Evolutionary conservation across 371 early-diverging fungal genomes (phyloP).

Genomic region (Circinella minor): DNA sequence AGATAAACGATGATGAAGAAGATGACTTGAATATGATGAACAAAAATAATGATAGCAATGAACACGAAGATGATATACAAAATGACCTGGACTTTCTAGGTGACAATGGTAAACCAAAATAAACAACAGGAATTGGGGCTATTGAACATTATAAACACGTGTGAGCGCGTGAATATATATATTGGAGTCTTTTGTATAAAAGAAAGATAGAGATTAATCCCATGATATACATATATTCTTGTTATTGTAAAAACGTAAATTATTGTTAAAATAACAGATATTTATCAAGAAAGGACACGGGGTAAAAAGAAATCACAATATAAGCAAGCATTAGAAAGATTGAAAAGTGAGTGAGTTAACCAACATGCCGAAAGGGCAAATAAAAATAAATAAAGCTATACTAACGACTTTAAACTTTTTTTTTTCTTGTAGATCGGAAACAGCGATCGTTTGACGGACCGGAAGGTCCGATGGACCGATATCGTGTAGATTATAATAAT

Average conservation of each 20-base stretch:
- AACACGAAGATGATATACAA: slow-evolving; percentile 5
- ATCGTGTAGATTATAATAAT: slow-evolving; percentile 3
- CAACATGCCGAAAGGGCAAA: neutral
- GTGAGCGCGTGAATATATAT: slow-evolving; percentile 3
- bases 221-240: neutral
- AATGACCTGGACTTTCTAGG: slow-evolving; percentile 27
- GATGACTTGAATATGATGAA: neutral
- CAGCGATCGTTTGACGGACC: slow-evolving; percentile 15
- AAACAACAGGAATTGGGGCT: neutral
- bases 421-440: slow-evolving; percentile 16
- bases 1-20: neutral
- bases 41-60: neutral
- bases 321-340: slow-evolving; percentile 12
- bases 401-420: neutral
- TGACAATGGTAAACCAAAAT: slow-evolving; percentile 16
- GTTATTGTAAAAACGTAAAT: neutral
- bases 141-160: neutral
- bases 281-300: slow-evolving; percentile 24
- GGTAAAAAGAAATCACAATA: slow-evolving; percentile 20
- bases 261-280: slow-evolving; percentile 12
- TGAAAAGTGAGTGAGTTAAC: slow-evolving; percentile 21
- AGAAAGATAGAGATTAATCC: neutral
- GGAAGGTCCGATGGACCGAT: slow-evolving; percentile 25
- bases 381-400: neutral
- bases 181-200: neutral